Conservation (phyloP, 2,329 filamentous ascomycete genomes). For the Lachnellula arida region DNA sequence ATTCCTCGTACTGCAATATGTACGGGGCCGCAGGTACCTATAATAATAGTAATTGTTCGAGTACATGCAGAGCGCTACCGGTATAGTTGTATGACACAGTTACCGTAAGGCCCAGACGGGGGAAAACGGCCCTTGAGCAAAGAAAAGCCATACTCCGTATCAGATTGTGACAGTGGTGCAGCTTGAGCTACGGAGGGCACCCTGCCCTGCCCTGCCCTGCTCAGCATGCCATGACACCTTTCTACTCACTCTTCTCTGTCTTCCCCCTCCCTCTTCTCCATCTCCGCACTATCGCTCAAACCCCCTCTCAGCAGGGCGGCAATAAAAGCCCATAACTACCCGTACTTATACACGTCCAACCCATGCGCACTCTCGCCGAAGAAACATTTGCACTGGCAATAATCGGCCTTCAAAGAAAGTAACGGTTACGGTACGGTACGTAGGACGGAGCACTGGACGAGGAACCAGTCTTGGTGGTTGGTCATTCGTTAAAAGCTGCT, state of each 20-base stretch:
- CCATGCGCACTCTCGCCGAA: background rate
- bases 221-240: background rate
- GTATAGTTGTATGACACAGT: no score
- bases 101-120: no score
- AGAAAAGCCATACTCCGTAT: no score
- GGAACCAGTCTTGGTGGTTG: background rate
- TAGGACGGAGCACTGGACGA: background rate
- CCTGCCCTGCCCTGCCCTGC: background rate
- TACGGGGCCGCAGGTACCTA: no score
- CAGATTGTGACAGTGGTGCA: no score
- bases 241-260: background rate
- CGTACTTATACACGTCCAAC: no score
- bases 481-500: background rate
- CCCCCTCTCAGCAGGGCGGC: background rate
- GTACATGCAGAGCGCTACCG: no score
- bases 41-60: no score
- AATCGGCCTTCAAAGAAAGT: background rate
- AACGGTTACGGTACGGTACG: background rate
- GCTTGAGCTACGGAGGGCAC: no score
- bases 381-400: conserved; percentile 10
- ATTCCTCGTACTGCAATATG: no score
- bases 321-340: no score
- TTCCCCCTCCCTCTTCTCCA: background rate
- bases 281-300: conserved; percentile 4
- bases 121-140: no score